Evolutionary conservation across 2,329 filamentous ascomycete species (phyloP), one percentile per base, ranked within the genome.

Genomic region (Coleophoma cylindrospora): DNA sequence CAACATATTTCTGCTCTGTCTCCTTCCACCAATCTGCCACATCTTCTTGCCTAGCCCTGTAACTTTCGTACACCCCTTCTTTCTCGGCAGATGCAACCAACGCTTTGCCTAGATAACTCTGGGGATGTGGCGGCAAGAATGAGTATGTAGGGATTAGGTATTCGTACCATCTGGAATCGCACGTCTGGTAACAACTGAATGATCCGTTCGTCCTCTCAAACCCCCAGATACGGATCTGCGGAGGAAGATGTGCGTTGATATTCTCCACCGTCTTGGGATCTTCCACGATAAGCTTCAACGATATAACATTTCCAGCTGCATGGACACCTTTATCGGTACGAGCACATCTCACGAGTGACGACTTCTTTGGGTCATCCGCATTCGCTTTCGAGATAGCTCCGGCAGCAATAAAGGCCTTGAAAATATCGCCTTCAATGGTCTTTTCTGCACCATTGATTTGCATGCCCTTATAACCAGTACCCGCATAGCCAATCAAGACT

Each of bases 241-340:
- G 79, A 2, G 87, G 87, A 38, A 99, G 76, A 50, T 88, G 74
- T 34, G 83, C 79, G 70, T 99, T 99, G 78, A 99, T 96, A 71
- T 89, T 95, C 50, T 91, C 74, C 21, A 97, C 84, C 45, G 96
- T 82, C 55, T 95, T 84, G 11, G 83, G 78, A 51, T 97, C 92
- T 69, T 97, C 92, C 44, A 96, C 86, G 61, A 99, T 97, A 60
- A 99, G 76, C 73, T 99, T 99, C 62, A 97, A 69, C 33, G 90
- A 96, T 54, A 97, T 89, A 63, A 97, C 86, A 64, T 97, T 97
- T 47, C 92, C 94, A 1, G 92, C 92, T 1, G 92, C 92, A 68
- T 97, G 92, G 2, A 97, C 92, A 49, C 94, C 94, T 74, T 97
- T 99, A 72, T 99, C 94, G 0, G 94, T 99, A 56, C 94, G 81